These are phyloP conservation scores for Phytophthora citrophthora DNA, from an alignment of 352 stramenopile genomes.

Conservation along the genomic window DNA sequence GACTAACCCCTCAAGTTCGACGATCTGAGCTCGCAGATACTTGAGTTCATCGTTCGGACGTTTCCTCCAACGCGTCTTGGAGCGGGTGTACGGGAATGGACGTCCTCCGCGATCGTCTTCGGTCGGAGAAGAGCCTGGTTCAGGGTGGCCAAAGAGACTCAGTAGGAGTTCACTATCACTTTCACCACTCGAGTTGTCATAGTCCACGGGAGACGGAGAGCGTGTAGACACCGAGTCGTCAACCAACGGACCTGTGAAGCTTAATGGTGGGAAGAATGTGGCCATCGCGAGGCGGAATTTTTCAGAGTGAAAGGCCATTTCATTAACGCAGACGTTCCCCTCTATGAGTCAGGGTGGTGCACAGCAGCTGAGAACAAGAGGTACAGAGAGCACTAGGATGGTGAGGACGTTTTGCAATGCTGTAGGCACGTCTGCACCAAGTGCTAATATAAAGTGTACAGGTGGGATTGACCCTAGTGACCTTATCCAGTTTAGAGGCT, in stretches of 20 bases:
- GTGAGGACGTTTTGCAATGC: constrained; percentile 16
- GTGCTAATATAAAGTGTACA: constrained; percentile 2
- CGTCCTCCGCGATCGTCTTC: constrained; percentile 9
- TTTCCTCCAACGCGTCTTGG: constrained; percentile 34
- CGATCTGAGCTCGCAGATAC: constrained; percentile 29
- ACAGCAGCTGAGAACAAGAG: constrained; percentile 5
- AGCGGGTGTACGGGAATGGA: constrained; percentile 29
- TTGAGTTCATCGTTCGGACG: constrained; percentile 44
- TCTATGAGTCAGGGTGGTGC: constrained; percentile 9
- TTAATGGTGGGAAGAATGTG: neutral
- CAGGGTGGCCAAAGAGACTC: constrained; percentile 11
- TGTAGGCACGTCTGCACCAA: constrained; percentile 4
- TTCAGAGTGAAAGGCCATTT: constrained; percentile 9
- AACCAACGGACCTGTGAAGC: neutral
- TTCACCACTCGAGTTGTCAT: constrained; percentile 19
- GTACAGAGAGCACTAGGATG: constrained; percentile 14
- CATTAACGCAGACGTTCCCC: neutral
- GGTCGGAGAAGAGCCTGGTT: neutral
- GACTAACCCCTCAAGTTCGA: constrained; percentile 24
- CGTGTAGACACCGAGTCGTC: constrained; percentile 13
- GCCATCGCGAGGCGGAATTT: constrained; percentile 17
- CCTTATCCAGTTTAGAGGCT: constrained; percentile 15
- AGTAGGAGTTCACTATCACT: constrained; percentile 23
- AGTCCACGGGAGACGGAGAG: constrained; percentile 9
- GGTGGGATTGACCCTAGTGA: neutral